Percentiles rank a stretch among this genome's conserved stretches.
Evolutionary conservation across 805 yeast species (phyloP).

Genomic region (Maudiozyma bulderi): DNA sequence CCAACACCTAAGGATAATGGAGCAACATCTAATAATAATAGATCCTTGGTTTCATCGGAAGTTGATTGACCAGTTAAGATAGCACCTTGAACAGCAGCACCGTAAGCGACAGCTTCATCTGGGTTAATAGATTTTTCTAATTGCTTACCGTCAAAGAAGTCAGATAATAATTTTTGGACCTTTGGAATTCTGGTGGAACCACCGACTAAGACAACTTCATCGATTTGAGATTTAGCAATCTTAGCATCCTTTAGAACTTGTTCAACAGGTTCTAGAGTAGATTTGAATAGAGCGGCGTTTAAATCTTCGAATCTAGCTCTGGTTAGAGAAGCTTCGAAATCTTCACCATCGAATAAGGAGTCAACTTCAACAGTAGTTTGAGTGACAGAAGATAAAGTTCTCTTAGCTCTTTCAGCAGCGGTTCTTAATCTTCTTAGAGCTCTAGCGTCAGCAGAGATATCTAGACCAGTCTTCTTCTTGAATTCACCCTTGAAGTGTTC

Average conservation of each 20-base stretch:
- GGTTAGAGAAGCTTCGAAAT: slow-evolving; percentile 85
- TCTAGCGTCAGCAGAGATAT: slow-evolving; percentile 83
- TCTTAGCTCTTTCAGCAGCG: slow-evolving; percentile 98
- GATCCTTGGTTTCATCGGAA: slow-evolving; percentile 88
- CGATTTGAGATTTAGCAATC: slow-evolving; percentile 72
- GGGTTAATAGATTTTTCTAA: slow-evolving; percentile 96
- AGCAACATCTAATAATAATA: slow-evolving; percentile 91
- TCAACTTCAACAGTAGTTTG: slow-evolving; percentile 95
- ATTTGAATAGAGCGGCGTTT: slow-evolving; percentile 86
- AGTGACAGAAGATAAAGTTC: slow-evolving; percentile 92
- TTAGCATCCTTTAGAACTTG: slow-evolving; percentile 89
- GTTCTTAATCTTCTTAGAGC: slow-evolving; percentile 97
- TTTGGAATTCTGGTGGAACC: slow-evolving; percentile 99
- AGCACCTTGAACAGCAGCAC: slow-evolving; percentile 99
- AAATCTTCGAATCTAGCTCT: slow-evolving; percentile 98
- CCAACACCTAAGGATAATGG: slow-evolving; percentile 99
- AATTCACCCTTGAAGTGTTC: slow-evolving; percentile 89
- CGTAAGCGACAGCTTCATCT: slow-evolving; percentile 98
- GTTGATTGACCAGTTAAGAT: slow-evolving; percentile 89
- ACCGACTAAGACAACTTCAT: slow-evolving; percentile 95
- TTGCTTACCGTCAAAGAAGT: slow-evolving; percentile 94
- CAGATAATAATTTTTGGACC: slow-evolving; percentile 88
- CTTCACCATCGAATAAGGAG: slow-evolving; percentile 91
- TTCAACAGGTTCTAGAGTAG: slow-evolving; percentile 90
- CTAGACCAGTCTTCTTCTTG: slow-evolving; percentile 90